A percentile compares a stretch with the other conserved stretches of the same genome.
Conservation (phyloP, 2,329 filamentous ascomycete genomes). For the Talaromyces sp. region DNA sequence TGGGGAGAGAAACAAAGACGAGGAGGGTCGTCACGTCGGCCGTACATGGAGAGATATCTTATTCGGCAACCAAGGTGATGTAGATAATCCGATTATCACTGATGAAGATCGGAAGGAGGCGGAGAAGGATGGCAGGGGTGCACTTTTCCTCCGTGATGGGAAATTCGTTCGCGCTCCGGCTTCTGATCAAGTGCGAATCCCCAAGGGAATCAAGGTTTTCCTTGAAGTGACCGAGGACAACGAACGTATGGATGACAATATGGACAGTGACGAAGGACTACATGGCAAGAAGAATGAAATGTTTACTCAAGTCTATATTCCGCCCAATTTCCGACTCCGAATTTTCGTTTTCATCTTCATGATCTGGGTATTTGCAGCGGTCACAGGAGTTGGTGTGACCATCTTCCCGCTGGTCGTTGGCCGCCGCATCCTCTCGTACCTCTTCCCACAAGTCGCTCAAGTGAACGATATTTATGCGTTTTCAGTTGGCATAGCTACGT, state of each 20-base stretch:
- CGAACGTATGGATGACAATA: conserved; percentile 56
- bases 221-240: conserved; percentile 67
- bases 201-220: conserved; percentile 77
- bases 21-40: conserved; percentile 66
- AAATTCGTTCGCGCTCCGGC: conserved; percentile 87
- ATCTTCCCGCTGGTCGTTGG: conserved; percentile 83
- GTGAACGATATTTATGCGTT: conserved; percentile 97
- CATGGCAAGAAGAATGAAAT: conserved; percentile 57
- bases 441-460: conserved; percentile 65
- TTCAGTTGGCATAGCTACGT: conserved; percentile 77
- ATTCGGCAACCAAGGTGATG: conserved; percentile 34
- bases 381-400: conserved; percentile 78
- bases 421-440: conserved; percentile 65
- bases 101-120: conserved; percentile 26
- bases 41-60: conserved; percentile 52
- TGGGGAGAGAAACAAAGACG: conserved; percentile 71
- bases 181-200: conserved; percentile 90
- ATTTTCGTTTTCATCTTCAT: conserved; percentile 80
- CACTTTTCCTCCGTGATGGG: conserved; percentile 63
- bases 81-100: conserved; percentile 31
- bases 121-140: conserved; percentile 39
- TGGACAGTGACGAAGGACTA: conserved; percentile 51
- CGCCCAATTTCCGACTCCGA: conserved; percentile 74
- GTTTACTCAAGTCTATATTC: conserved; percentile 72
- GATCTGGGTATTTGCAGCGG: conserved; percentile 89